phyloP scores from a whole-genome alignment of 2,329 filamentous ascomycete species.

The Teratosphaeria nubilosa region DNA sequence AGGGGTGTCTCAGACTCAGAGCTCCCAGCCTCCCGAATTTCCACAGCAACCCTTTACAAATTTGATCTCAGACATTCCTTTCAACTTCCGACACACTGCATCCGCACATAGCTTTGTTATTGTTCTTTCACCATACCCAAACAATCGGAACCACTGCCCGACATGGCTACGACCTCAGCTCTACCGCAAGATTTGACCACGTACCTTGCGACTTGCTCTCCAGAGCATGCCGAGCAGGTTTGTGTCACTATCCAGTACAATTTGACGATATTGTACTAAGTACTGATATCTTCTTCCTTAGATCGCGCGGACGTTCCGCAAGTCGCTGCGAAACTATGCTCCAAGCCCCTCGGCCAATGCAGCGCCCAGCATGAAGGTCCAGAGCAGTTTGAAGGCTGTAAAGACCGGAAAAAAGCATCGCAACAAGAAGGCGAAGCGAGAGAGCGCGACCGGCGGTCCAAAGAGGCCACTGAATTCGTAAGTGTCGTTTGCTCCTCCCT shows the following conservation, averaged over 20 bases:
- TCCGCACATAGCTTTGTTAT: background rate
- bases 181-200: background rate
- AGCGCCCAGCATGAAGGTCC: conserved; percentile 1
- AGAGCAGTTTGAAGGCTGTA: background rate
- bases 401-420: background rate
- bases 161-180: background rate
- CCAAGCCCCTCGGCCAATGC: background rate
- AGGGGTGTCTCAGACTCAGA: too few species aligned
- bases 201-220: background rate
- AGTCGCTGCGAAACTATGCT: background rate
- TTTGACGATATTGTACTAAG: too few species aligned
- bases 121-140: background rate
- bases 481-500: conserved; percentile 7
- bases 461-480: conserved; percentile 26
- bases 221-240: background rate
- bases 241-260: background rate
- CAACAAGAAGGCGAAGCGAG: background rate
- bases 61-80: too few species aligned
- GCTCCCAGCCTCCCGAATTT: too few species aligned
- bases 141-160: background rate
- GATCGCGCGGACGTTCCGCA: background rate
- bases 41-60: too few species aligned
- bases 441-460: conserved; percentile 4
- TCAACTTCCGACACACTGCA: too few species aligned
- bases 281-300: background rate